Evolutionary conservation across 164 flowering plant species (phyloP).

Genomic region (Annona squamosa): DNA sequence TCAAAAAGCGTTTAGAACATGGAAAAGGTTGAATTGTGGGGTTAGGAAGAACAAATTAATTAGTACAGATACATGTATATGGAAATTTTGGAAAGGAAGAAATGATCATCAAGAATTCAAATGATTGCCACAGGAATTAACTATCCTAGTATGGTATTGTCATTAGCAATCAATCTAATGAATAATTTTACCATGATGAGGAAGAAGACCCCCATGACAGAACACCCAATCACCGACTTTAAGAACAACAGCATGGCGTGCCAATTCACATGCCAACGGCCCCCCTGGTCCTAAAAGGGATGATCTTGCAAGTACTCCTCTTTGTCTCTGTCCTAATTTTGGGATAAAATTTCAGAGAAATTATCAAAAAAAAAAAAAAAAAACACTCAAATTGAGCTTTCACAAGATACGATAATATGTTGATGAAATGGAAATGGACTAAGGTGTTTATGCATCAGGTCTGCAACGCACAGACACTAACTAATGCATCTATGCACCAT

Average conservation of each 20-base stretch:
- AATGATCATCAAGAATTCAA: neutral
- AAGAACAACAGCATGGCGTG: constrained; percentile 74
- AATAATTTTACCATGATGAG: constrained; percentile 73
- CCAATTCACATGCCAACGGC: constrained; percentile 77
- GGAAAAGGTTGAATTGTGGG: neutral
- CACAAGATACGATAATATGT: neutral
- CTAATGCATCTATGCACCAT: neutral
- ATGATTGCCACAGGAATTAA: too few relatives aligned
- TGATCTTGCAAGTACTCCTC: constrained; percentile 81
- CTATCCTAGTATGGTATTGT: neutral
- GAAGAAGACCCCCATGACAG: constrained; percentile 98
- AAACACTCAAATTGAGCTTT: neutral
- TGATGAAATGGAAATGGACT: neutral
- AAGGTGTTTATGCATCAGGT: neutral
- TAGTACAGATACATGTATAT: too few relatives aligned
- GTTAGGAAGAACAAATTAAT: neutral
- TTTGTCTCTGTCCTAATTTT: constrained; percentile 87
- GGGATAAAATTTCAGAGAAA: constrained; percentile 22
- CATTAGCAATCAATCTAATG: neutral
- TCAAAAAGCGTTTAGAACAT: neutral
- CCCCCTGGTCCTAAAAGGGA: constrained; percentile 81
- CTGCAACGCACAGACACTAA: neutral
- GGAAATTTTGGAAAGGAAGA: neutral
- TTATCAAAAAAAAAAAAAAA: neutral
- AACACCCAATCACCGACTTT: constrained; percentile 90